phyloP scores from a whole-genome alignment of 2,329 filamentous ascomycete species.

The Chaetomium olivaceum region DNA sequence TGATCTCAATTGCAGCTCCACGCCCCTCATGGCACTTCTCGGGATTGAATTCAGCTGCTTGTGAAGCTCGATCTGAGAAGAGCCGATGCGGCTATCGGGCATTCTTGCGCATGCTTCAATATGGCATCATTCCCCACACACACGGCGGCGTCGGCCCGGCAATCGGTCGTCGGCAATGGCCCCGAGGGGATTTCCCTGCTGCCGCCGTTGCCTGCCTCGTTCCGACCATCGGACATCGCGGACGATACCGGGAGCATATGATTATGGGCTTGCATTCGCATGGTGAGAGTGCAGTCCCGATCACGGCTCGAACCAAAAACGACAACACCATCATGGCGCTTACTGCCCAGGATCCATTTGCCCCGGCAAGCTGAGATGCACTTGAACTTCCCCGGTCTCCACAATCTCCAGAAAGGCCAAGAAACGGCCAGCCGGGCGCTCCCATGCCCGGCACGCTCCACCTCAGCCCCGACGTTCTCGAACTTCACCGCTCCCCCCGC shows the following conservation, averaged over 20 bases:
- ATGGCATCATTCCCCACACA: constrained; percentile 17
- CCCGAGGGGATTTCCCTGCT: neutral
- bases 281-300: neutral
- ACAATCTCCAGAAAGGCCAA: constrained; percentile 12
- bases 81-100: constrained; percentile 7
- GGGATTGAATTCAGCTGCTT: neutral
- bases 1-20: neutral
- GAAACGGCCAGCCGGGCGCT: neutral
- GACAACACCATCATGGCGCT: neutral
- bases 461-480: constrained; percentile 12
- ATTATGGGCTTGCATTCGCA: constrained; percentile 1
- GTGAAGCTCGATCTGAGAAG: constrained; percentile 6
- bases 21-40: neutral
- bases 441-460: constrained; percentile 3
- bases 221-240: constrained; percentile 21
- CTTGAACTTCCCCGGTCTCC: constrained; percentile 22
- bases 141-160: constrained; percentile 16
- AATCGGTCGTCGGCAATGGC: constrained; percentile 22
- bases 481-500: constrained; percentile 17
- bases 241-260: constrained; percentile 24
- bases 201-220: constrained; percentile 8
- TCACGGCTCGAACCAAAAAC: neutral
- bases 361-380: constrained; percentile 5
- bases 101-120: constrained; percentile 21
- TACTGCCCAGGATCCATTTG: neutral